Evolutionary conservation across 495 filamentous ascomycete species (phyloP).

Genomic region (Daldinia loculata): DNA sequence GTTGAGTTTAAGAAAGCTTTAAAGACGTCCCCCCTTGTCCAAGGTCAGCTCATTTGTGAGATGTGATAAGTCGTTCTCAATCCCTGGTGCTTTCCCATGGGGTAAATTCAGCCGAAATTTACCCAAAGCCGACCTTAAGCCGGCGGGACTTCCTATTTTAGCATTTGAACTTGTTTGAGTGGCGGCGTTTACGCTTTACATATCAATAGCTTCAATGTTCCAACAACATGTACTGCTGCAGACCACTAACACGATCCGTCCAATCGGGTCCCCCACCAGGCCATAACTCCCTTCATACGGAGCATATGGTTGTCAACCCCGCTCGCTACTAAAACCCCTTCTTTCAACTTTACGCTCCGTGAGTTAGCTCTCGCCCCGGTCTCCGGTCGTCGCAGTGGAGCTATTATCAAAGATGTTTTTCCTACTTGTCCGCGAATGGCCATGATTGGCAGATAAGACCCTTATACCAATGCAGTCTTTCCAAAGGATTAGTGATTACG

Average conservation of each 20-base stretch:
- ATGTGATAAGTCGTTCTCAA: too few species aligned
- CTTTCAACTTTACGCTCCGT: too few species aligned
- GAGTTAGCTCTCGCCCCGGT: not conserved
- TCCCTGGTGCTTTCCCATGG: not conserved
- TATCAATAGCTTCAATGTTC: not conserved
- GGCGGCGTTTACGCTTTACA: too few species aligned
- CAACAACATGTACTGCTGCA: not conserved
- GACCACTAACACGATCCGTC: not conserved
- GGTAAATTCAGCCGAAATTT: not conserved
- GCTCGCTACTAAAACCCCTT: not conserved
- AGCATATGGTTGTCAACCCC: not conserved
- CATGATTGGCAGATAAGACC: slow-evolving; percentile 40
- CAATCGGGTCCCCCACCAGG: slow-evolving; percentile 7
- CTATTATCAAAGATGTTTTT: slow-evolving; percentile 20
- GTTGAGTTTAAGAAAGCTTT: too few species aligned
- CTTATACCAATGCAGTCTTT: not conserved
- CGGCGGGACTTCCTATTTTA: slow-evolving; percentile 20
- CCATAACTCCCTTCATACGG: not conserved
- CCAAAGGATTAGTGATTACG: not conserved
- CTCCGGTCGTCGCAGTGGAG: slow-evolving; percentile 36
- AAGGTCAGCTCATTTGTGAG: too few species aligned
- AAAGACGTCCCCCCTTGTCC: too few species aligned
- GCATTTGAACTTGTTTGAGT: not conserved
- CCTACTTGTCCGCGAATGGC: slow-evolving; percentile 16
- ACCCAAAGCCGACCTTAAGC: not conserved